phyloP scores from a whole-genome alignment of 495 filamentous ascomycete genomes.

The Penicillium chermesinum region DNA sequence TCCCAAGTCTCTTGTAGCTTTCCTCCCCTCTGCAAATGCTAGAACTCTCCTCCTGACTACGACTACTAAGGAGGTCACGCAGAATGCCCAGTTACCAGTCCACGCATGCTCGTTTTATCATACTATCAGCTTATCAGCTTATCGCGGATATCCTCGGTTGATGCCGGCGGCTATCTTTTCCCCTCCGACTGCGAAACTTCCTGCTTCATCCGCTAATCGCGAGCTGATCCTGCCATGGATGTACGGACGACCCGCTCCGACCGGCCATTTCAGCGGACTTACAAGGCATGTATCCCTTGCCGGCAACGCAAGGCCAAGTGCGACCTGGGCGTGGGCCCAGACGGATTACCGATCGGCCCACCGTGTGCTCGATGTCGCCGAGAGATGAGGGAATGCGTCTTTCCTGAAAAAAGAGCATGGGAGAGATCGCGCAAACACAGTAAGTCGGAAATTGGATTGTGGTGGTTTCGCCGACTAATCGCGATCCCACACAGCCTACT shows the following conservation, averaged over 20 bases:
- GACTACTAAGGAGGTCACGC: too few species aligned
- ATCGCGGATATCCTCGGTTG: conserved; percentile 5
- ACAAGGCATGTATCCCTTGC: conserved; percentile 47
- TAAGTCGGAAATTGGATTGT: conserved; percentile 20
- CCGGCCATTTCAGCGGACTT: conserved; percentile 44
- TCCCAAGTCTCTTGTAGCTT: too few species aligned
- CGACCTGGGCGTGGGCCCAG: conserved; percentile 58
- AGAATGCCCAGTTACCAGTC: background rate
- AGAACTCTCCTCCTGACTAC: too few species aligned
- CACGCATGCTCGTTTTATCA: background rate
- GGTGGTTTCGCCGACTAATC: too few species aligned
- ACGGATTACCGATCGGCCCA: conserved; percentile 72
- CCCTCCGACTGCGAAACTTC: background rate
- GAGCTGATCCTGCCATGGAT: conserved; percentile 27
- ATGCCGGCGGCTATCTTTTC: background rate
- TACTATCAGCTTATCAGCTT: conserved; percentile 4
- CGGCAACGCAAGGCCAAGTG: conserved; percentile 47
- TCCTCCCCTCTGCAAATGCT: too few species aligned
- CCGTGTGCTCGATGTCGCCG: conserved; percentile 89
- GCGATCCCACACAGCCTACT: background rate
- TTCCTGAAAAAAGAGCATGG: conserved; percentile 69
- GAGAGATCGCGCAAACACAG: conserved; percentile 37
- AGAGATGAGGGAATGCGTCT: conserved; percentile 87
- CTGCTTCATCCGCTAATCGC: background rate
- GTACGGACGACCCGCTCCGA: conserved; percentile 33